phyloP scores from a whole-genome alignment of 2,329 filamentous ascomycete genomes.

The Exophiala bonariae region DNA sequence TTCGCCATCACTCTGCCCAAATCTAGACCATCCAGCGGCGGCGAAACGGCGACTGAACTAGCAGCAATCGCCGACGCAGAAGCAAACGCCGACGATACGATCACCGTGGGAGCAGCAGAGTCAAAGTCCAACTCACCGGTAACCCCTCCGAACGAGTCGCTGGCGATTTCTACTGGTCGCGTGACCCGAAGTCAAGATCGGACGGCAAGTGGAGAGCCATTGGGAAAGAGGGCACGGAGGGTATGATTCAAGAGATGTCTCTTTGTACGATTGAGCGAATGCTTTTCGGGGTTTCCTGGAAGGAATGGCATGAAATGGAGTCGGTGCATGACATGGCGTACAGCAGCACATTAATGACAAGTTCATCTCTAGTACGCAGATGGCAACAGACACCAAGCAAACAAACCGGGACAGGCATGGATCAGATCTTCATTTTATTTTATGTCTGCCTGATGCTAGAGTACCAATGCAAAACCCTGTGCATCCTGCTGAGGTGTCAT shows the following conservation, averaged over 20 bases:
- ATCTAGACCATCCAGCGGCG: neutral
- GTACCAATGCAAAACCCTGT: too few species aligned
- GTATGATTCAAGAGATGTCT: constrained; percentile 2
- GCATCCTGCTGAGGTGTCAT: too few species aligned
- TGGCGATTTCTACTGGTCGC: neutral
- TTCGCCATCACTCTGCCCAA: constrained; percentile 19
- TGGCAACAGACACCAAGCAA: too few species aligned
- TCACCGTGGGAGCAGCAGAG: too few species aligned
- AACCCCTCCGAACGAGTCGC: neutral
- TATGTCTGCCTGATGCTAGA: too few species aligned
- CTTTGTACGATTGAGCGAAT: neutral
- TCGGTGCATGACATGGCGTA: neutral
- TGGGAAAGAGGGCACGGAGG: constrained; percentile 16
- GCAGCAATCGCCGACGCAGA: too few species aligned
- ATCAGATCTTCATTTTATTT: too few species aligned
- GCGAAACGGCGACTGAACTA: neutral
- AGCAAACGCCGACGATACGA: too few species aligned
- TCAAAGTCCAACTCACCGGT: too few species aligned
- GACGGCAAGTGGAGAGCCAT: constrained; percentile 11
- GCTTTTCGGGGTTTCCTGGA: neutral
- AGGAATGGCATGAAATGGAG: constrained; percentile 2
- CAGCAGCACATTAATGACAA: too few species aligned
- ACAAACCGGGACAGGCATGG: too few species aligned
- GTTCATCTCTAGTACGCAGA: too few species aligned
- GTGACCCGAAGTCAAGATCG: constrained; percentile 4